Base-by-base conservation (phyloP, 495 filamentous ascomycete genomes). In the Melanomma pulvis-pyrius region DNA sequence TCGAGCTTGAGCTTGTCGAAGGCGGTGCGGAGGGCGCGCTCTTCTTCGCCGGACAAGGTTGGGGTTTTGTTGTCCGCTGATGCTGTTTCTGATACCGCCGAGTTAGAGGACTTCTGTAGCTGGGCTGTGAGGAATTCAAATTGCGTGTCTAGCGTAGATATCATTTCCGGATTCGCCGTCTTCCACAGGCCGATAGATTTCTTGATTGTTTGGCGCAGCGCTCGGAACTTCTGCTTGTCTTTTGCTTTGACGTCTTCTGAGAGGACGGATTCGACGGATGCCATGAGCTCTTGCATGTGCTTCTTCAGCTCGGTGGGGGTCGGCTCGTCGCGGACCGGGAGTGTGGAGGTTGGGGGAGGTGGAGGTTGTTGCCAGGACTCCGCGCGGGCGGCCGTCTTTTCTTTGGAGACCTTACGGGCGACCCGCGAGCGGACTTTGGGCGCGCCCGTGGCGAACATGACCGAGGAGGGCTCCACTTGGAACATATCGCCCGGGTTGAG, bases 401-500 rank as follows among this genome's bases (percentile, higher is more conserved):
- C 61, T 32, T 39, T 49, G 61, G 52, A 41, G 30, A 54, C 39
- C 7, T 34, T 51, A 32, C 70, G 66, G 46, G 56, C 56, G 29
- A n/a, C 25, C 81, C 85, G 79, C 21, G 71, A 68, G 48, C 74
- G 80, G 21, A 79, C 74, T 74, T 93, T 96, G 11, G 84, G 83
- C 1, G 82, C 83, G 32, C 94, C 94, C 11, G 92, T 97, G 24
- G 91, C 94, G 68, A 79, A 90, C 78, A 98, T 82, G 30, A 98
- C 96, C 62, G 87, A 86, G 6, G 94, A 91, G 46, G 88, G 83
- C 8, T 97, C 90, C 73, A 98, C 96, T 73, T 93, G 90, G 83
- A 98, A 98, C 82, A 98, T 89, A 74, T 98, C 94, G 52, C 94
- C 94, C 11, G 94, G 94, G 77, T 98, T 98, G 28, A 98, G 88